Conservation (phyloP, 331 rosid genomes). For the Pyrus hybrid region DNA sequence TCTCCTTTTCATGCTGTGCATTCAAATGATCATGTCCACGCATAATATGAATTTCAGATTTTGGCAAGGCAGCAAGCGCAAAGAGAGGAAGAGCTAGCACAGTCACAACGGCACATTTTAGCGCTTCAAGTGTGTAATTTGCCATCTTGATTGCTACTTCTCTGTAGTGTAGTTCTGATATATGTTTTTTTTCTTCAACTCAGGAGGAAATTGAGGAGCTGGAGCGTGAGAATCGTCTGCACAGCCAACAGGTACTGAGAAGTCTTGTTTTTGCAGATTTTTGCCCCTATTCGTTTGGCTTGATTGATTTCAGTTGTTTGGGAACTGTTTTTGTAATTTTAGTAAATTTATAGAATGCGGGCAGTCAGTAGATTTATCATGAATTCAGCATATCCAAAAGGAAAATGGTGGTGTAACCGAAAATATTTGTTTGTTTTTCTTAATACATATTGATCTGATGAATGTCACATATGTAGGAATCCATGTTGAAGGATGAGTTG, state of each 20-base stretch:
- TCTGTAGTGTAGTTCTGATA: slow-evolving; percentile 19
- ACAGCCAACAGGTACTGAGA: slow-evolving; percentile 69
- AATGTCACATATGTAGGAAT: slow-evolving; percentile 37
- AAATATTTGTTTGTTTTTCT: background rate
- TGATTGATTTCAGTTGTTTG: background rate
- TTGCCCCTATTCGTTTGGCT: background rate
- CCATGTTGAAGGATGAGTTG: slow-evolving; percentile 75
- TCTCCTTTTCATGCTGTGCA: slow-evolving; percentile 8
- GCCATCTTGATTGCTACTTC: slow-evolving; percentile 2
- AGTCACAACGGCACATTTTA: slow-evolving; percentile 90
- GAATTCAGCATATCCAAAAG: background rate
- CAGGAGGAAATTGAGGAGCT: slow-evolving; percentile 98
- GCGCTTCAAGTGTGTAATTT: slow-evolving; percentile 81
- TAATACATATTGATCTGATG: background rate
- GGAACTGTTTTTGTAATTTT: background rate
- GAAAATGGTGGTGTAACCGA: background rate
- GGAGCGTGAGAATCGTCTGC: slow-evolving; percentile 93
- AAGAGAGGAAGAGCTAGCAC: slow-evolving; percentile 92
- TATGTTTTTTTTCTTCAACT: slow-evolving; percentile 14
- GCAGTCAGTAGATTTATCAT: background rate
- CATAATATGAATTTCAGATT: slow-evolving; percentile 45
- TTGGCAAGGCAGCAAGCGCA: slow-evolving; percentile 99
- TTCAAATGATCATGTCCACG: slow-evolving; percentile 7
- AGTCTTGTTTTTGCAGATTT: background rate
- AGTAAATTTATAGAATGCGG: background rate